These are phyloP conservation scores for Amphichorda felina DNA, from an alignment of 2,329 filamentous ascomycete genomes.

Conservation along the genomic window DNA sequence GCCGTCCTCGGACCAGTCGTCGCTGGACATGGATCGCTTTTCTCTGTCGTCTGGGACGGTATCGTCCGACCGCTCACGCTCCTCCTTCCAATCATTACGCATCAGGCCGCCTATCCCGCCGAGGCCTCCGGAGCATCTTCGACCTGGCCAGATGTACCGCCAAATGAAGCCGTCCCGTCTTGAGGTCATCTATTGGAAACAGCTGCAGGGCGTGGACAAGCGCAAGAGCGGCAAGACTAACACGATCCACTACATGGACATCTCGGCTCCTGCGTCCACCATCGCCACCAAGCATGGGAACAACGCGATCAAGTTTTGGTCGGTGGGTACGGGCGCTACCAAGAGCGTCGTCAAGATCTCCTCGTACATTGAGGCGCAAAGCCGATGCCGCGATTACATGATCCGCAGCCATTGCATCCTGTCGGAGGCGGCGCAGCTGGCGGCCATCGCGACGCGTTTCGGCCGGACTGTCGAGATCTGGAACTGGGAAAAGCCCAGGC, in stretches of 20 bases:
- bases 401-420: conserved; percentile 29
- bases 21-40: conserved; percentile 4
- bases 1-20: conserved; percentile 3
- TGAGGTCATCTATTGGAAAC: conserved; percentile 9
- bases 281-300: conserved; percentile 32
- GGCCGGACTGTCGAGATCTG: conserved; percentile 25
- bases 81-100: conserved; percentile 2
- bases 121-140: conserved; percentile 2
- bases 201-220: conserved; percentile 14
- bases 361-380: conserved; percentile 23
- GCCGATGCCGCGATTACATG: conserved; percentile 26
- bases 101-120: conserved; percentile 1
- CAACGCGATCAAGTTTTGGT: conserved; percentile 85
- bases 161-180: too few relatives aligned
- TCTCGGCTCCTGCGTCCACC: conserved; percentile 17
- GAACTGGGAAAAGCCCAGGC: conserved; percentile 24
- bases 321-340: conserved; percentile 66
- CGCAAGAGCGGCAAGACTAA: conserved; percentile 12
- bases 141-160: too few relatives aligned
- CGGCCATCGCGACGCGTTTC: conserved; percentile 25
- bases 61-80: conserved; percentile 1
- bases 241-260: conserved; percentile 21
- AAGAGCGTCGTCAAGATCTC: conserved; percentile 31
- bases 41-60: conserved; percentile 4
- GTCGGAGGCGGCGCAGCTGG: conserved; percentile 22